phyloP scores from a whole-genome alignment of 2,329 filamentous ascomycete genomes.

The Cladorrhinum sp. region DNA sequence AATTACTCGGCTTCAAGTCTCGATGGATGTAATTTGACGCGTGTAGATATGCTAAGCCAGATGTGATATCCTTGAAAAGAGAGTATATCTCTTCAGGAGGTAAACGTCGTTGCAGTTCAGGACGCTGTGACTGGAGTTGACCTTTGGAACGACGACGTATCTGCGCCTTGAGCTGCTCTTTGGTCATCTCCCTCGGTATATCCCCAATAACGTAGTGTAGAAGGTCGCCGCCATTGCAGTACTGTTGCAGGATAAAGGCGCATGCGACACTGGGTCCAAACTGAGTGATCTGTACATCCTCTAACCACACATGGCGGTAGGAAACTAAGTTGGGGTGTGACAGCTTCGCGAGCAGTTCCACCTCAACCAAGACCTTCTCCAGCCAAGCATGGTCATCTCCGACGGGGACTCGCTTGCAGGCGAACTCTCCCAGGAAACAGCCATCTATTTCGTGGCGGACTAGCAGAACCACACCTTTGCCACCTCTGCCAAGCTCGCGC shows the following conservation, averaged over 20 bases:
- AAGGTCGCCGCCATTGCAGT: conserved; percentile 91
- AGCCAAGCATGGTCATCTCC: conserved; percentile 94
- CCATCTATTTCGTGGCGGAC: conserved; percentile 90
- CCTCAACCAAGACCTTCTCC: conserved; percentile 88
- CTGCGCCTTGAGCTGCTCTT: conserved; percentile 84
- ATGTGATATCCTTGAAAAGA: conserved; percentile 92
- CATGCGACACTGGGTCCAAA: conserved; percentile 93
- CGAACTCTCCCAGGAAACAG: conserved; percentile 84
- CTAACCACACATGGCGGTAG: conserved; percentile 95
- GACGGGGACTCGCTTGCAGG: conserved; percentile 94
- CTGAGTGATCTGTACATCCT: conserved; percentile 76
- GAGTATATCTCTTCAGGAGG: conserved; percentile 93
- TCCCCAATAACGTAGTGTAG: conserved; percentile 81
- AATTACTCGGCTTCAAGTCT: conserved; percentile 95
- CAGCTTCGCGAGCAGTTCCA: conserved; percentile 85
- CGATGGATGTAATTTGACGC: conserved; percentile 91
- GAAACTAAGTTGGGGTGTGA: conserved; percentile 95
- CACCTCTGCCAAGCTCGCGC: conserved; percentile 78
- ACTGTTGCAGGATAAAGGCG: conserved; percentile 95
- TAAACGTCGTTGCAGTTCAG: conserved; percentile 45
- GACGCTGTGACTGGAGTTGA: conserved; percentile 57
- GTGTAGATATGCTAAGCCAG: conserved; percentile 86
- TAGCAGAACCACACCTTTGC: conserved; percentile 92
- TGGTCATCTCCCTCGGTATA: conserved; percentile 60
- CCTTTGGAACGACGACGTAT: conserved; percentile 80